Evolutionary conservation across 768 basidiomycete genomes (phyloP).

Genomic region (Lentinula aciculospora): DNA sequence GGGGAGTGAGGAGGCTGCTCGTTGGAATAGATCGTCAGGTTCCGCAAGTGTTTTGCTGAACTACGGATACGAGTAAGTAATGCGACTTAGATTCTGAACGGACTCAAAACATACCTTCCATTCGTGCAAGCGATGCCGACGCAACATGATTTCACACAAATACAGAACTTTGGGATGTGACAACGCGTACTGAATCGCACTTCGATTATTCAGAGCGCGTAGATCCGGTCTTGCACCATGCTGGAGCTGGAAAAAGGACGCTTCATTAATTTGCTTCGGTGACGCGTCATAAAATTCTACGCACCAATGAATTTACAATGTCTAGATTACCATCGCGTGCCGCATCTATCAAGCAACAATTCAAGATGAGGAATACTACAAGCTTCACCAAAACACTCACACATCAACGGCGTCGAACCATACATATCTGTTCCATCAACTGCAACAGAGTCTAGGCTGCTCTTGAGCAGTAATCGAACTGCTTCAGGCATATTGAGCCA

Average conservation of each 20-base stretch:
- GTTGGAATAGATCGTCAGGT: conserved; percentile 23
- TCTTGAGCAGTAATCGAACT: conserved; percentile 62
- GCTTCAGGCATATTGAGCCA: conserved; percentile 64
- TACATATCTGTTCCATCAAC: conserved; percentile 72
- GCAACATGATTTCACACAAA: conserved; percentile 63
- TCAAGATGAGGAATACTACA: conserved; percentile 3
- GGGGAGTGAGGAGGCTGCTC: conserved; percentile 29
- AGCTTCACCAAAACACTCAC: conserved; percentile 40
- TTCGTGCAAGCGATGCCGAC: conserved; percentile 56
- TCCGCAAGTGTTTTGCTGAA: conserved; percentile 18
- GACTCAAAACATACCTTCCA: conserved; percentile 38
- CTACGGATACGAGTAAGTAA: neutral
- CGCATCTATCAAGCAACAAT: conserved; percentile 47
- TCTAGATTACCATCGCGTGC: conserved; percentile 66
- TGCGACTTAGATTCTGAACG: neutral
- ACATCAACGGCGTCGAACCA: conserved; percentile 81
- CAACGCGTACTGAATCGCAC: conserved; percentile 65
- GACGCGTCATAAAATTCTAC: conserved; percentile 22
- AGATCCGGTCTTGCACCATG: conserved; percentile 72
- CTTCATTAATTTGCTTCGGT: too few relatives aligned
- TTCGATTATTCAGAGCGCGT: conserved; percentile 66
- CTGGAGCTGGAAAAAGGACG: conserved; percentile 40
- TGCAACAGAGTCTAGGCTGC: conserved; percentile 53
- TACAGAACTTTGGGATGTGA: conserved; percentile 59
- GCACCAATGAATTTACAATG: conserved; percentile 62